These are phyloP conservation scores for Salvia miltiorrhiza DNA, from an alignment of 257 asterid species.

Conservation along the genomic window DNA sequence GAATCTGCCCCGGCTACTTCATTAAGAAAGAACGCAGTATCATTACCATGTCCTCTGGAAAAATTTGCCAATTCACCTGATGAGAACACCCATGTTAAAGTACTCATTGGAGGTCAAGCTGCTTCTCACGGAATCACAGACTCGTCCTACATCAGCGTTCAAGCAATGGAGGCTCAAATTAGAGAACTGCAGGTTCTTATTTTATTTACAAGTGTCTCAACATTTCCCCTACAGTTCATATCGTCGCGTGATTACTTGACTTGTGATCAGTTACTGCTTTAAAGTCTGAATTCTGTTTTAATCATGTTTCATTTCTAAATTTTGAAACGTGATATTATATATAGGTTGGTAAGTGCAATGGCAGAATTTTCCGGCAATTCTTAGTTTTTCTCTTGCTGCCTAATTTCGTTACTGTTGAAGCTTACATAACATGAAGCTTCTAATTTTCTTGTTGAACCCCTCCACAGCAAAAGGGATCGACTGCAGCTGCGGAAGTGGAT, in stretches of 20 bases:
- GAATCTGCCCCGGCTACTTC: constrained; percentile 36
- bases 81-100: constrained; percentile 43
- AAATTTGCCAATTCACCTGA: constrained; percentile 50
- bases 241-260: neutral
- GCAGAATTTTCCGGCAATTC: neutral
- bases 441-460: constrained; percentile 1
- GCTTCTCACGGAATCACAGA: constrained; percentile 35
- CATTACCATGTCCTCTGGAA: constrained; percentile 65
- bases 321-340: neutral
- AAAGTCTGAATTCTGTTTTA: neutral
- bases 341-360: neutral
- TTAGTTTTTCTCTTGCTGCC: neutral
- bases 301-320: neutral
- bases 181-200: constrained; percentile 68
- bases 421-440: neutral
- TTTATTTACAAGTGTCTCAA: neutral
- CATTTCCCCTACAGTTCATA: neutral
- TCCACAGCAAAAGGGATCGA: constrained; percentile 67
- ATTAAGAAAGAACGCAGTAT: constrained; percentile 36
- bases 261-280: neutral
- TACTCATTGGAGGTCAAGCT: constrained; percentile 36
- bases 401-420: neutral
- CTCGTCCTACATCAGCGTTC: constrained; percentile 46
- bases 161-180: constrained; percentile 70
- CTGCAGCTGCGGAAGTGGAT: constrained; percentile 75